Conservation (phyloP, 352 stramenopile genomes). For the Blastocystis sp. region DNA sequence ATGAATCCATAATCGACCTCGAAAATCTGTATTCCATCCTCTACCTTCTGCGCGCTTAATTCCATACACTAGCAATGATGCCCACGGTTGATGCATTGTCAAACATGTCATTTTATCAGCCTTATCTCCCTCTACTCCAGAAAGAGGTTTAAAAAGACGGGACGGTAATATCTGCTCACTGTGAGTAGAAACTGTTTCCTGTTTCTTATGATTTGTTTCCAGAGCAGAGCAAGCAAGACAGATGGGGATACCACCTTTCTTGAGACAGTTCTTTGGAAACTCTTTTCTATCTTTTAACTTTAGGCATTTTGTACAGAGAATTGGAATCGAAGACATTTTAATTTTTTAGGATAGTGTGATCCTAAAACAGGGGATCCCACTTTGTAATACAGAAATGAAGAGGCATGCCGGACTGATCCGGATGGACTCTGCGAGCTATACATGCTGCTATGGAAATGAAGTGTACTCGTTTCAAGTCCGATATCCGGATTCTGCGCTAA, state of each 20-base stretch:
- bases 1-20: conserved; percentile 34
- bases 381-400: not conserved
- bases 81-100: conserved; percentile 47
- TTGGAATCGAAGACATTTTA: not conserved
- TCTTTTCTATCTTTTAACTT: not conserved
- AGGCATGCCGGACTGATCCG: conserved; percentile 14
- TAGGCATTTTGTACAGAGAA: not conserved
- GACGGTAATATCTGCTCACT: not conserved
- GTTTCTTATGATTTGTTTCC: not conserved
- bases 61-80: conserved; percentile 33
- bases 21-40: conserved; percentile 41
- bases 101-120: conserved; percentile 32
- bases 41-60: conserved; percentile 22
- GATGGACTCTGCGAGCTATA: conserved; percentile 56
- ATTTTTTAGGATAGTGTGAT: not conserved
- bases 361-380: not conserved
- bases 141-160: conserved; percentile 15
- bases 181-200: not conserved
- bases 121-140: conserved; percentile 25
- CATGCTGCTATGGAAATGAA: conserved; percentile 48
- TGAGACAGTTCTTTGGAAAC: not conserved
- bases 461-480: conserved; percentile 47
- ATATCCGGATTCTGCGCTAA: not conserved
- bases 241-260: not conserved
- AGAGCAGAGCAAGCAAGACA: not conserved